phyloP scores from a whole-genome alignment of 345 rosid genomes.

The Alliaria petiolata region DNA sequence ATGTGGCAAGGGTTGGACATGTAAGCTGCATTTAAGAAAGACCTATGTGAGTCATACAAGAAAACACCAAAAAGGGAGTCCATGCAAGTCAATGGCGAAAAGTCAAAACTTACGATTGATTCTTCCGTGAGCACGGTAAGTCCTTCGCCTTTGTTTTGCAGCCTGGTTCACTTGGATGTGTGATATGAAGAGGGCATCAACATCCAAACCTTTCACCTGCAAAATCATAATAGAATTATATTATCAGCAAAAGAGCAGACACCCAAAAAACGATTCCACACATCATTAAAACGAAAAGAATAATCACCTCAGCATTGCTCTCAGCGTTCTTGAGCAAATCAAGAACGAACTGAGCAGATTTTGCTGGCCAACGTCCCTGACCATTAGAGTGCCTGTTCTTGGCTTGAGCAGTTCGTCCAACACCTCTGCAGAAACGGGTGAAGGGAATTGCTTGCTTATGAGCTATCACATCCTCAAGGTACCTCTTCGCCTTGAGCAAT shows the following conservation, averaged over 20 bases:
- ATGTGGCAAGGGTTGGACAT: constrained; percentile 99
- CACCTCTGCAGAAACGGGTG: constrained; percentile 89
- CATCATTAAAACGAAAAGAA: neutral
- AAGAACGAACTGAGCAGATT: constrained; percentile 82
- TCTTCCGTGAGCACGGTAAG: constrained; percentile 97
- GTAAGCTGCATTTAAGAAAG: constrained; percentile 50
- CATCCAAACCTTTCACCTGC: constrained; percentile 96
- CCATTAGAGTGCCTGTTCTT: constrained; percentile 96
- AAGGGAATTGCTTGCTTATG: constrained; percentile 99
- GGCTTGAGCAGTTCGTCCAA: constrained; percentile 99
- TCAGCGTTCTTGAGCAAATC: constrained; percentile 94
- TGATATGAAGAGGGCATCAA: constrained; percentile 71
- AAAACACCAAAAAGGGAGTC: too few relatives aligned
- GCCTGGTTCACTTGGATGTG: constrained; percentile 99
- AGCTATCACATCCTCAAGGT: constrained; percentile 89
- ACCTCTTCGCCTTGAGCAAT: constrained; percentile 88
- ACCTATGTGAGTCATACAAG: neutral
- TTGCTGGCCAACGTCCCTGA: constrained; percentile 95
- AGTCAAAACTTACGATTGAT: constrained; percentile 65
- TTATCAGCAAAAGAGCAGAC: neutral
- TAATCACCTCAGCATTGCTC: constrained; percentile 84
- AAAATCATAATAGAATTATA: rapidly evolving
- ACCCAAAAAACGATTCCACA: neutral
- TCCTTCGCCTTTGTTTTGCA: constrained; percentile 88
- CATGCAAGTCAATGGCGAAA: too few relatives aligned